Evolutionary conservation across 2,329 filamentous ascomycete species (phyloP), one percentile per base, ranked within the genome.

Genomic region (Colletotrichum siamense): DNA sequence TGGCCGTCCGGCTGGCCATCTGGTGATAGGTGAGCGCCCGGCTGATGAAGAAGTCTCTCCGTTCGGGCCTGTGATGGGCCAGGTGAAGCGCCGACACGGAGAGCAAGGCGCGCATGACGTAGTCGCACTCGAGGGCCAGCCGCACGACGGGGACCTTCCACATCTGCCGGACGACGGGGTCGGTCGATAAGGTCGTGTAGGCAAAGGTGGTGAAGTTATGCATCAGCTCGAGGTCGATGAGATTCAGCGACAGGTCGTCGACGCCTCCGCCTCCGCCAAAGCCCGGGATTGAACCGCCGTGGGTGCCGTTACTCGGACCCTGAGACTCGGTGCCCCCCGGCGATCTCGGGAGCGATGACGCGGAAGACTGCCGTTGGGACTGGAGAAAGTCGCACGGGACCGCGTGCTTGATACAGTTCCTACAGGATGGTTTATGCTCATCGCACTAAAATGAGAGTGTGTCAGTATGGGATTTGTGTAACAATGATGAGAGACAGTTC

Each of bases 131-230:
- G 49, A 91, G 86, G 6, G 86, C 89, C 49, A 89, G 80, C 24
- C 86, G 84, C 13, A 89, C 86, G 5, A 87, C 86, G 73, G 86
- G 86, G 18, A 88, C 83, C 15, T 86, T 85, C 86, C 88, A 90
- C 59, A 90, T 84, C 57, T 85, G 83, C 61, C 86, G 85, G 5
- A 89, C 77, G 8, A 81, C 79, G 0, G 86, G 82, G 36, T 88
- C 85, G 10, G 81, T 82, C 9, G 86, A 85, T 5, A 91, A 81
- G 0, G 89, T 90, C 26, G 85, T 83, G 74, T 85, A 86, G 2
- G 90, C 91, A 5, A 86, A 87, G 0, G 86, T 88, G 39, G 85
- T 86, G 77, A 86, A 91, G 81, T 91, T 89, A 79, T 91, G 89
- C 12, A 91, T 83, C 4, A 91, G 85, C 77, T 91, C 89, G 15